phyloP scores from a whole-genome alignment of 129 eudicot species.

The Artemisia annua region DNA sequence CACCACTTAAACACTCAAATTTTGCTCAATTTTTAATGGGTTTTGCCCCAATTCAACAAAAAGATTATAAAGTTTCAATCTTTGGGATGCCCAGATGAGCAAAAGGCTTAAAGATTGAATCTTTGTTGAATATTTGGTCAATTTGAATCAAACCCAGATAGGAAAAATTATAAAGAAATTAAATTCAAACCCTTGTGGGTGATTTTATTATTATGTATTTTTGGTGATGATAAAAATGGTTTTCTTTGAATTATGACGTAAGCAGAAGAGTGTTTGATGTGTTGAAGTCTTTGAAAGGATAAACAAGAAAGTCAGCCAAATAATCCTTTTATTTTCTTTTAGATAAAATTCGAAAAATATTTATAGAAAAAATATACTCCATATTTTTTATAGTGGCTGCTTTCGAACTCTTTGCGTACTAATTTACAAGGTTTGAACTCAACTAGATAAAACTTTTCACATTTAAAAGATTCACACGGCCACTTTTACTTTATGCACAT shows the following conservation, averaged over 20 bases:
- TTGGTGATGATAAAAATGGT: not conserved
- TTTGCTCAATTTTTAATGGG: constrained; percentile 7
- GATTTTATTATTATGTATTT: not conserved
- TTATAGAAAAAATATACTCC: no score
- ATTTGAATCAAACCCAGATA: constrained; percentile 25
- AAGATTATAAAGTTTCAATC: constrained; percentile 3
- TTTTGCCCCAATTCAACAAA: constrained; percentile 15
- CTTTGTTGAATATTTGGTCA: constrained; percentile 18
- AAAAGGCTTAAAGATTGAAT: not conserved
- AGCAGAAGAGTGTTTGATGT: constrained; percentile 7
- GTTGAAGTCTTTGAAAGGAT: constrained; percentile 4
- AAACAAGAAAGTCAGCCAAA: not conserved
- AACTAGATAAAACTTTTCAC: no score
- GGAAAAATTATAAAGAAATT: constrained; percentile 9
- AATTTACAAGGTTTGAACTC: no score
- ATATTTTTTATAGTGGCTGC: no score
- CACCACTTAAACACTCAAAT: constrained; percentile 4
- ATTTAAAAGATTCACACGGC: no score
- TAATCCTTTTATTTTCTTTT: no score
- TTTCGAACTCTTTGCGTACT: no score
- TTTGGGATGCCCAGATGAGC: constrained; percentile 19
- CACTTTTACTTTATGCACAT: no score
- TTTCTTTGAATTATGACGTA: constrained; percentile 13
- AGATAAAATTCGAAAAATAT: no score
- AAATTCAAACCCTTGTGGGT: constrained; percentile 23